phyloP scores from a whole-genome alignment of 495 filamentous ascomycete species.

The Oleoguttula mirabilis region DNA sequence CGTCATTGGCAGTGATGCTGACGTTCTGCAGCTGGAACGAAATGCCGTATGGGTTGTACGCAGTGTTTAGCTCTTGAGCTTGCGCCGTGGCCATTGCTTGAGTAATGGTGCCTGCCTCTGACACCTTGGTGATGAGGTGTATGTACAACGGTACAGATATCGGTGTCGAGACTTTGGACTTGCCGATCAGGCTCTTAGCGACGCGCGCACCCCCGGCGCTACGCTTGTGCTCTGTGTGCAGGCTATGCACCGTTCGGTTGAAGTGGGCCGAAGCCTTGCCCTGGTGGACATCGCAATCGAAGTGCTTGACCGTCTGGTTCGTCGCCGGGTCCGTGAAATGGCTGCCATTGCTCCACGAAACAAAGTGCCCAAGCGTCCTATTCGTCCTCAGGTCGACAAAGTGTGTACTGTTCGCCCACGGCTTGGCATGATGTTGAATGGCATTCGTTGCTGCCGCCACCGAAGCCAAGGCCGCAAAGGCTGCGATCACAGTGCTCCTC shows the following conservation, averaged over 20 bases:
- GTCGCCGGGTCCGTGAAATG: slow-evolving; percentile 13
- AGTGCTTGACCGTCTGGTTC: slow-evolving; percentile 21
- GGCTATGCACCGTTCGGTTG: slow-evolving; percentile 21
- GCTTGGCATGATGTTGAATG: too few species aligned
- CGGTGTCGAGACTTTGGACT: slow-evolving; percentile 5
- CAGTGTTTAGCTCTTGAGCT: slow-evolving; percentile 37
- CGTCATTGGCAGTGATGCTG: slow-evolving; percentile 44
- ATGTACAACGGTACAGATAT: slow-evolving; percentile 46
- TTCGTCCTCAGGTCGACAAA: too few species aligned
- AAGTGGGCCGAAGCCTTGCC: slow-evolving; percentile 20
- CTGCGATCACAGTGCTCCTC: neutral
- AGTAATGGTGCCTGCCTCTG: slow-evolving; percentile 41
- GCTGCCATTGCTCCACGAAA: slow-evolving; percentile 9
- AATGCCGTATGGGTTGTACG: slow-evolving; percentile 41
- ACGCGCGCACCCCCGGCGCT: slow-evolving; percentile 14
- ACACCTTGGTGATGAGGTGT: slow-evolving; percentile 45
- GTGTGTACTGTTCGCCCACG: too few species aligned
- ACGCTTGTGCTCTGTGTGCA: slow-evolving; percentile 19
- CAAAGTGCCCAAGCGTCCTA: too few species aligned
- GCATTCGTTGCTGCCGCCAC: neutral
- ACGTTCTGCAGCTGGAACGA: slow-evolving; percentile 41
- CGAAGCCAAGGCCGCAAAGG: neutral
- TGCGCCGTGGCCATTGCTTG: slow-evolving; percentile 33
- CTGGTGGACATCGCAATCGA: slow-evolving; percentile 29
- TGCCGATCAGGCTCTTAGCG: slow-evolving; percentile 4